Conservation (phyloP, 768 basidiomycete genomes). For the Phaffia australis region DNA sequence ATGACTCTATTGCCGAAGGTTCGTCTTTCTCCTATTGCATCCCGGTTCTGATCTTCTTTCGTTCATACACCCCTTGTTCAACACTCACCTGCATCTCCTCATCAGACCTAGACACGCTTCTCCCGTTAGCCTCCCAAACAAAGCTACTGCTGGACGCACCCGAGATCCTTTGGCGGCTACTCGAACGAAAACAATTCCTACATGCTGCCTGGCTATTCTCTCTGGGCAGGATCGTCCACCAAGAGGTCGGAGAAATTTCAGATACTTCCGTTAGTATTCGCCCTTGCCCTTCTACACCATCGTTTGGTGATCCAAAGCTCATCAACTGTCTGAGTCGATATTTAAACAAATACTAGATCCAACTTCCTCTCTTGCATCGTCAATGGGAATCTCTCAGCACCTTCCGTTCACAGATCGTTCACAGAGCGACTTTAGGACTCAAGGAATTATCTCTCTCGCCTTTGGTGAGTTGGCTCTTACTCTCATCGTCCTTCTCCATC, state of each 20-base stretch:
- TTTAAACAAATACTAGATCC: slow-evolving; percentile 46
- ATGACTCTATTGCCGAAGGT: slow-evolving; percentile 18
- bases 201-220: slow-evolving; percentile 21
- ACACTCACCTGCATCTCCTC: neutral
- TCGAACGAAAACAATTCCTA: slow-evolving; percentile 21
- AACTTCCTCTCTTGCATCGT: slow-evolving; percentile 76
- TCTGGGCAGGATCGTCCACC: slow-evolving; percentile 21
- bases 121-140: slow-evolving; percentile 20
- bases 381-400: slow-evolving; percentile 87
- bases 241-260: slow-evolving; percentile 10
- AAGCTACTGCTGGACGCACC: slow-evolving; percentile 25
- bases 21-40: no score
- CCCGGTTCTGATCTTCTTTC: no score
- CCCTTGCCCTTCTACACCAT: neutral
- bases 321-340: neutral
- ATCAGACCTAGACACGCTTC: neutral
- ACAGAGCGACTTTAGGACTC: slow-evolving; percentile 73
- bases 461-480: slow-evolving; percentile 42
- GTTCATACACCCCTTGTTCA: no score
- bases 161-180: slow-evolving; percentile 24
- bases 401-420: slow-evolving; percentile 77
- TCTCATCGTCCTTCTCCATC: neutral
- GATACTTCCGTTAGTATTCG: neutral
- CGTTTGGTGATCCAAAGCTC: neutral
- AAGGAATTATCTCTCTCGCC: slow-evolving; percentile 50